Conservation (phyloP, 129 eudicot species). For the Centella asiatica region DNA sequence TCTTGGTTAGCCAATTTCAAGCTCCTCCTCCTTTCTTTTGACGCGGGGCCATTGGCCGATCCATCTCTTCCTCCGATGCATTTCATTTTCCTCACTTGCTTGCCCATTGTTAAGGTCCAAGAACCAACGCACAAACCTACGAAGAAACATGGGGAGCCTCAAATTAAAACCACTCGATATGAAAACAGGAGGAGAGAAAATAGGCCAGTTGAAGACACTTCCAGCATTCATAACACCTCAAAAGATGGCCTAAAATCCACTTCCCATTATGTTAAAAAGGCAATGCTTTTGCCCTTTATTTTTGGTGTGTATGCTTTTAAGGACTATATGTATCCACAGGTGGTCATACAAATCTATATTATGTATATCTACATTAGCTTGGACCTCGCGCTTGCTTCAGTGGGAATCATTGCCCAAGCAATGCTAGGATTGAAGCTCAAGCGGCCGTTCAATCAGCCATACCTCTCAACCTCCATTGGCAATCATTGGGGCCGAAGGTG, state of each 20-base stretch:
- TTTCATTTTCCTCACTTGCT: slow-evolving; percentile 23
- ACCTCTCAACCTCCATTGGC: slow-evolving; percentile 21
- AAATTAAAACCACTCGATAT: not conserved
- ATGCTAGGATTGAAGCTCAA: slow-evolving; percentile 13
- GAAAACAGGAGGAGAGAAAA: not conserved
- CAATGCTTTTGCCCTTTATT: not conserved
- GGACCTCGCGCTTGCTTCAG: not conserved
- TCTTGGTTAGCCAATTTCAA: slow-evolving; percentile 36
- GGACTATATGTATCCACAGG: slow-evolving; percentile 9
- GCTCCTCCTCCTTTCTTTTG: slow-evolving; percentile 24
- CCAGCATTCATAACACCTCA: not conserved
- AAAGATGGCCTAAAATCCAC: slow-evolving; percentile 4
- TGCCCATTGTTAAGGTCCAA: slow-evolving; percentile 23
- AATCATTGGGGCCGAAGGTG: slow-evolving; percentile 40
- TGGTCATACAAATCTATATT: not conserved
- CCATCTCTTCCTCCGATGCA: slow-evolving; percentile 11
- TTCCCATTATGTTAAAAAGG: not conserved
- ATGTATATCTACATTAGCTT: slow-evolving; percentile 3
- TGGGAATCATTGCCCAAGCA: not conserved
- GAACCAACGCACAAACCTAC: not conserved
- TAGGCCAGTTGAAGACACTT: not conserved
- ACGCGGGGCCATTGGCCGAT: slow-evolving; percentile 24
- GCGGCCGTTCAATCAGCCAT: slow-evolving; percentile 20
- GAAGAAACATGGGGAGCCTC: not conserved
- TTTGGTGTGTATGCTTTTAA: not conserved